Conservation (phyloP, 176 grass and related monocot genomes). For the Poa pratensis region DNA sequence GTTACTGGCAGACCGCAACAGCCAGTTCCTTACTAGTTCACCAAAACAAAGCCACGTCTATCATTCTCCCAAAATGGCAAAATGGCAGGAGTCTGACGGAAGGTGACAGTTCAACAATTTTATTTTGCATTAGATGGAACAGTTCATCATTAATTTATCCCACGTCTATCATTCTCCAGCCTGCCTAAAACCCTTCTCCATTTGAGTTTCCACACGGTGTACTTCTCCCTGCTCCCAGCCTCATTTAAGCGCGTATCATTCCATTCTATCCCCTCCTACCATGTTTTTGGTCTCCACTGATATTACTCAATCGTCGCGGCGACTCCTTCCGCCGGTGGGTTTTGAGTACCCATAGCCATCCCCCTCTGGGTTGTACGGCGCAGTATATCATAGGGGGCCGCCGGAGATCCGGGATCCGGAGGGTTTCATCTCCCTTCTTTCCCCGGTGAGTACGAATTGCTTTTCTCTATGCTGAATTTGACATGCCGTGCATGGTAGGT, state of each 20-base stretch:
- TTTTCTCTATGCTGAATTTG: not conserved
- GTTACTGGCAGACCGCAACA: not conserved
- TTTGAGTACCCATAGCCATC: not conserved
- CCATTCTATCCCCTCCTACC: not conserved
- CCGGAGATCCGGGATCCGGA: not conserved
- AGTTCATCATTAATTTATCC: not conserved
- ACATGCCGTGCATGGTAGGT: not conserved
- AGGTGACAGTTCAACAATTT: not conserved
- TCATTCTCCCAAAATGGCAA: too few relatives aligned
- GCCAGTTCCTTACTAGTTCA: not conserved
- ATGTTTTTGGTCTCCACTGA: not conserved
- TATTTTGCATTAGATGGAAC: not conserved
- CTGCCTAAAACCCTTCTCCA: not conserved
- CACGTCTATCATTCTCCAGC: conserved; percentile 19
- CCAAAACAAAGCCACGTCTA: too few relatives aligned
- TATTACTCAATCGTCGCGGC: not conserved
- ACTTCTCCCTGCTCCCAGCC: too few relatives aligned
- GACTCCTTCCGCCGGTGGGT: not conserved
- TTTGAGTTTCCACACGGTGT: not conserved
- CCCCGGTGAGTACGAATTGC: too few relatives aligned
- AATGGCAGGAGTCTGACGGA: not conserved
- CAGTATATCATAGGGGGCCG: not conserved
- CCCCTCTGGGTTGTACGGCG: not conserved
- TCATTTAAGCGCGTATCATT: not conserved
- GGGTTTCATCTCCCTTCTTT: not conserved